Percentiles rank a stretch among this genome's conserved stretches.
Conservation (phyloP, 108 stramenopile species). For the Cyclotella sp. region DNA sequence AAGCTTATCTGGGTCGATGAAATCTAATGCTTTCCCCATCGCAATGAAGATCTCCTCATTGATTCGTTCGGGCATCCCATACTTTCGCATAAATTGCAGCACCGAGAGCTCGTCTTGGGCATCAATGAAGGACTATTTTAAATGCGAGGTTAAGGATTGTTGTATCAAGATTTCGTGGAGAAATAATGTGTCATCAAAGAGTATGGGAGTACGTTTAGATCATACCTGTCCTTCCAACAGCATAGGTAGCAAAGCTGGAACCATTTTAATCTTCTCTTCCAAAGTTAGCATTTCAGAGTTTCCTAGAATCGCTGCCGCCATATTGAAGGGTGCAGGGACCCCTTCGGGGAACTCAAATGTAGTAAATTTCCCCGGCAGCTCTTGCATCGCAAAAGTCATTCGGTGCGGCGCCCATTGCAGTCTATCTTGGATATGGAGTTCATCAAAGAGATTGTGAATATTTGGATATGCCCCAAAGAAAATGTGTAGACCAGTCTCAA, state of each 20-base stretch:
- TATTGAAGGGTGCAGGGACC: constrained; percentile 81
- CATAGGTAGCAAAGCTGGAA: constrained; percentile 72
- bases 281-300: constrained; percentile 79
- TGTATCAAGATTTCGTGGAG: background rate
- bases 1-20: constrained; percentile 77
- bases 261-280: constrained; percentile 74
- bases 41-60: constrained; percentile 71
- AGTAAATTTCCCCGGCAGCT: constrained; percentile 65
- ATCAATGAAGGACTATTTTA: constrained; percentile 62
- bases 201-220: background rate
- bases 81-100: constrained; percentile 71
- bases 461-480: constrained; percentile 99
- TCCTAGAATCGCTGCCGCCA: constrained; percentile 70
- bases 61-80: constrained; percentile 74
- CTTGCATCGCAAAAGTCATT: constrained; percentile 84
- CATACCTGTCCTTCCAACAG: constrained; percentile 65
- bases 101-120: constrained; percentile 73
- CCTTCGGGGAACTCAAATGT: constrained; percentile 69
- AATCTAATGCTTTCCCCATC: constrained; percentile 69
- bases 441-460: constrained; percentile 93
- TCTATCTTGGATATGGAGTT: constrained; percentile 74
- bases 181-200: background rate
- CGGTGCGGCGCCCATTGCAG: constrained; percentile 79
- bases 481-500: constrained; percentile 96
- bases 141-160: background rate